These are phyloP conservation scores for Torulaspora franciscae DNA, from an alignment of 805 yeast genomes.

Conservation along the genomic window DNA sequence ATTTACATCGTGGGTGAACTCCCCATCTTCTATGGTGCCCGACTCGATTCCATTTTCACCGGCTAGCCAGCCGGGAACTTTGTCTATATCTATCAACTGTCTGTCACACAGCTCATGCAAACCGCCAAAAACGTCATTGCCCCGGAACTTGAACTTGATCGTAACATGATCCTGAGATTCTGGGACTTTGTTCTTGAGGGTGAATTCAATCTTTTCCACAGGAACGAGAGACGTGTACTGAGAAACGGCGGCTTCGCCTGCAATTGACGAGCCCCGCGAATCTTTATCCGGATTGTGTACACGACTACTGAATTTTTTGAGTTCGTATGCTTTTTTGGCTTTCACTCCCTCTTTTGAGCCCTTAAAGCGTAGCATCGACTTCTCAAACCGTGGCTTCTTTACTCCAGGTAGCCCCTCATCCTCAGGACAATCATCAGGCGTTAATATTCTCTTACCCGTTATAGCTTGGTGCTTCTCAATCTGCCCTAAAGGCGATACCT, in stretches of 20 bases:
- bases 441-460: conserved; percentile 18
- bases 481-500: conserved; percentile 56
- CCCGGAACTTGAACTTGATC: conserved; percentile 43
- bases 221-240: conserved; percentile 55
- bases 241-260: conserved; percentile 9
- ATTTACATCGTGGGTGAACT: conserved; percentile 21
- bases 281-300: conserved; percentile 21
- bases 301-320: conserved; percentile 29
- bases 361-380: conserved; percentile 49
- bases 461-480: conserved; percentile 41
- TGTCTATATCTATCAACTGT: conserved; percentile 47
- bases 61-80: conserved; percentile 69
- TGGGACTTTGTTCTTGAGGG: conserved; percentile 33
- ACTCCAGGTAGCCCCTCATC: conserved; percentile 21
- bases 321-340: conserved; percentile 40
- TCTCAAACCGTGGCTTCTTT: conserved; percentile 43
- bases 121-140: conserved; percentile 75
- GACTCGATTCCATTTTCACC: conserved; percentile 61
- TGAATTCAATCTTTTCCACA: conserved; percentile 47
- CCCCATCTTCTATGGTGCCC: conserved; percentile 45
- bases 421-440: background rate
- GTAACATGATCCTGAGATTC: conserved; percentile 12
- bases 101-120: conserved; percentile 58
- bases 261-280: conserved; percentile 4
- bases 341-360: conserved; percentile 44